Base-by-base conservation (phyloP, 352 stramenopile genomes). In the Achlya hypogyna region DNA sequence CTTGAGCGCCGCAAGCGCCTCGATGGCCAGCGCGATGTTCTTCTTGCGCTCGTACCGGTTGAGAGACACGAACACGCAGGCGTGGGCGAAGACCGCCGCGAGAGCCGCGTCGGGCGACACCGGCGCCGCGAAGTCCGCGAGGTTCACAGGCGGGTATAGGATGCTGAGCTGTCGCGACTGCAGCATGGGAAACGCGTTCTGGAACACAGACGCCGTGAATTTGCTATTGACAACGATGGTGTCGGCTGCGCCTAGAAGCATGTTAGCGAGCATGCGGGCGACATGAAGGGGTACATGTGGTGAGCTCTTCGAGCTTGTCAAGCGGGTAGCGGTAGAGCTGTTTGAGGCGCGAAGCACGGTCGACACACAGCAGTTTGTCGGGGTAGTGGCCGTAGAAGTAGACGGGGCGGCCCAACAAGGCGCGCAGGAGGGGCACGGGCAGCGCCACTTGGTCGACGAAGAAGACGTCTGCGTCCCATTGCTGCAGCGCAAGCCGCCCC, bases 361-460 rank as follows among this genome's bases (percentile, higher is more conserved):
- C 69, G 35, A 79, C 74, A 38, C 80, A 93, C 14, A 99, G 82
- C 34, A 99, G 78, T 71, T 98, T 98, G 78, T 99, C 97, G 0
- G 97, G 97, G 77, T 98, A 99, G 71, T 99, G 97, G 71, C 96
- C 98, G 75, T 99, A 99, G 77, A 99, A 99, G 23, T 99, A 74
- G 47, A 99, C 91, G 22, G 85, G 82, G 40, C 87, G 87, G 56
- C 78, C 77, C 31, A 89, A 34, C 20, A 78, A 82, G 14, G 56
- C 63, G 35, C 85, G 81, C 58, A 93, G 66, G 62, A 93, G 81
- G 23, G 85, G 83, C 51, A 93, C 79, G 32, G 80, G 85, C 14
- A 92, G 76, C 10, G 85, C 91, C 60, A 93, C 80, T 63, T 93
- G 85, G 65, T 93, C 85, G 51, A 91, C 82, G 54, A 93, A 79